phyloP scores from a whole-genome alignment of 2,329 filamentous ascomycete species.

The Domatiomyces globalis region DNA sequence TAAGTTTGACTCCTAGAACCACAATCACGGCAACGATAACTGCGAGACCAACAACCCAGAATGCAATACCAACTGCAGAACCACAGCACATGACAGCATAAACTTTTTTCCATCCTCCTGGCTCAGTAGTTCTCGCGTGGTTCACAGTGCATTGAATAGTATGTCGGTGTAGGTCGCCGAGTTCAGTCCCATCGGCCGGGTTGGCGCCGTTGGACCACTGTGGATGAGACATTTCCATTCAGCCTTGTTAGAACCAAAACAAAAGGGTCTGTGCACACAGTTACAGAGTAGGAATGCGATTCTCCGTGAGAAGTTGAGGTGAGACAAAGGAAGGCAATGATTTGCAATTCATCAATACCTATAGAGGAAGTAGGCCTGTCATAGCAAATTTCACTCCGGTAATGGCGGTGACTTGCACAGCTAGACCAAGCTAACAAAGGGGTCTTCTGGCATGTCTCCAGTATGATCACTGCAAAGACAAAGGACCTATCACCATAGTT shows the following conservation, averaged over 20 bases:
- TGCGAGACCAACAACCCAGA: constrained; percentile 2
- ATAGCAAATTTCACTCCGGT: background rate
- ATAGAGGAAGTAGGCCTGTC: background rate
- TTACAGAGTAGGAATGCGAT: background rate
- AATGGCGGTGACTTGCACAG: background rate
- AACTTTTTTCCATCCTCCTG: background rate
- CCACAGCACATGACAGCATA: constrained; percentile 4
- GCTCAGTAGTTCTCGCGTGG: background rate
- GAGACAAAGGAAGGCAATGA: background rate
- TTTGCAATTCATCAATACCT: background rate
- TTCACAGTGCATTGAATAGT: background rate
- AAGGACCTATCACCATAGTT: background rate
- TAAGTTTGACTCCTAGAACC: background rate
- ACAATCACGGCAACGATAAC: background rate
- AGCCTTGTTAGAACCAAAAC: background rate
- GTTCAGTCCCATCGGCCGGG: background rate
- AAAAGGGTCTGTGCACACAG: background rate
- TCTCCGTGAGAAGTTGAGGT: background rate
- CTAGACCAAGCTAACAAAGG: background rate
- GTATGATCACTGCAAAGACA: background rate
- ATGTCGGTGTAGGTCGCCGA: background rate
- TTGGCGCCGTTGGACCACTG: background rate
- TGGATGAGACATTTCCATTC: background rate
- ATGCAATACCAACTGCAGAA: constrained; percentile 1
- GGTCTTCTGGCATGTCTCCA: background rate